Evolutionary conservation across 2,329 filamentous ascomycete species (phyloP).

Genomic region (Xylariaceae sp.): DNA sequence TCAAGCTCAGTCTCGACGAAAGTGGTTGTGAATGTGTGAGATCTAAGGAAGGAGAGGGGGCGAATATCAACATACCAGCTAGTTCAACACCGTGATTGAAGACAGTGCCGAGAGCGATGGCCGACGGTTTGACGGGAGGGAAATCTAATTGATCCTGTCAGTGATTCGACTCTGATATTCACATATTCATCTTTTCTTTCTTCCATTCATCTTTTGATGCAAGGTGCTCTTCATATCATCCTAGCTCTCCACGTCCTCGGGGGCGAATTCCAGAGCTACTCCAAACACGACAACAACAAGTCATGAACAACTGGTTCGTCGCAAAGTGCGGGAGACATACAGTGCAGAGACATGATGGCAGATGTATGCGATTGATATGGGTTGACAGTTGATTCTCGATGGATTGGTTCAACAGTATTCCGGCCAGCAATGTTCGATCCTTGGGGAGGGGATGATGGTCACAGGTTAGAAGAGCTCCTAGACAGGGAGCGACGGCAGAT

Average conservation of each 20-base stretch:
- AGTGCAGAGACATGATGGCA: conserved; percentile 54
- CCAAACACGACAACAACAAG: neutral
- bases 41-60: neutral
- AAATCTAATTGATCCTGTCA: conserved; percentile 40
- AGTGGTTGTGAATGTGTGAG: neutral
- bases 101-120: conserved; percentile 89
- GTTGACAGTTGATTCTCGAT: neutral
- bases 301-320: neutral
- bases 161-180: neutral
- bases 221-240: neutral
- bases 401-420: neutral
- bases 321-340: conserved; percentile 37
- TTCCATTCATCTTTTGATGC: neutral
- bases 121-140: conserved; percentile 87
- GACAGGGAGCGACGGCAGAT: conserved; percentile 3
- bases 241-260: neutral
- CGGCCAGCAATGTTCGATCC: neutral
- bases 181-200: neutral
- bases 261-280: neutral
- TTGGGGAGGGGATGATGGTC: conserved; percentile 3
- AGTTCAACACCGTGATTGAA: conserved; percentile 94
- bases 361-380: conserved; percentile 10
- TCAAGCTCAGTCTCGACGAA: no score
- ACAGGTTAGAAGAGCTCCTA: neutral
- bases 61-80: conserved; percentile 41